Evolutionary conservation across 1,139 yeast species (phyloP).

Genomic region (Meyerozyma elateridarum): DNA sequence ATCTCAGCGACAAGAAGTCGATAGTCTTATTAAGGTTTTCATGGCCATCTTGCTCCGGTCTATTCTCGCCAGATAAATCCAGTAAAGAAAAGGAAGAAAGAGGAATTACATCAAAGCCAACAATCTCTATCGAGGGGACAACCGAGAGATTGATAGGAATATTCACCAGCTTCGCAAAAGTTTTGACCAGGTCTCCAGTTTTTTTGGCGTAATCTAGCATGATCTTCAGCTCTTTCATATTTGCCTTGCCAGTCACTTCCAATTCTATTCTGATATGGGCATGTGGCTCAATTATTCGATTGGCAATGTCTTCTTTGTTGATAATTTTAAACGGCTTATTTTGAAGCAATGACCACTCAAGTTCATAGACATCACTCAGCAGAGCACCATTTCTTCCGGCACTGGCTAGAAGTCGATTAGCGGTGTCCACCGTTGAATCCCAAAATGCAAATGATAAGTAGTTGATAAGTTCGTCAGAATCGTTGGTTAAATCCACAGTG

Average conservation of each 20-base stretch:
- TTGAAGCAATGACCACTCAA: constrained; percentile 62
- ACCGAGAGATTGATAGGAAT: constrained; percentile 69
- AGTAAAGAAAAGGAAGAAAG: constrained; percentile 25
- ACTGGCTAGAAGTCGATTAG: constrained; percentile 36
- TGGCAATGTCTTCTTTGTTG: constrained; percentile 32
- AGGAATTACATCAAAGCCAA: constrained; percentile 70
- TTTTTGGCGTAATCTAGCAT: constrained; percentile 64
- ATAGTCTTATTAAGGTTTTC: constrained; percentile 16
- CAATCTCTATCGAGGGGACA: constrained; percentile 65
- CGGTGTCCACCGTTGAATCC: constrained; percentile 70
- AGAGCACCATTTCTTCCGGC: constrained; percentile 35
- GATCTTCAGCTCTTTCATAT: constrained; percentile 62
- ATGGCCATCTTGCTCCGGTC: constrained; percentile 16
- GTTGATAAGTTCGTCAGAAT: constrained; percentile 52
- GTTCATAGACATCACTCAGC: constrained; percentile 64
- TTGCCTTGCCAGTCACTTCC: constrained; percentile 67
- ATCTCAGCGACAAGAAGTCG: constrained; percentile 18
- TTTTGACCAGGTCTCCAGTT: constrained; percentile 17
- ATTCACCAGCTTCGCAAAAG: constrained; percentile 51
- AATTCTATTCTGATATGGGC: constrained; percentile 43
- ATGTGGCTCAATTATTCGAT: constrained; percentile 26
- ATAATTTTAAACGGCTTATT: constrained; percentile 52
- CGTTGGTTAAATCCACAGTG: constrained; percentile 51
- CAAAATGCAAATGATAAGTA: constrained; percentile 57
- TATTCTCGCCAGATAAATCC: constrained; percentile 17